Evolutionary conservation across 257 asterid species (phyloP).

Genomic region (Gentiana dahurica): DNA sequence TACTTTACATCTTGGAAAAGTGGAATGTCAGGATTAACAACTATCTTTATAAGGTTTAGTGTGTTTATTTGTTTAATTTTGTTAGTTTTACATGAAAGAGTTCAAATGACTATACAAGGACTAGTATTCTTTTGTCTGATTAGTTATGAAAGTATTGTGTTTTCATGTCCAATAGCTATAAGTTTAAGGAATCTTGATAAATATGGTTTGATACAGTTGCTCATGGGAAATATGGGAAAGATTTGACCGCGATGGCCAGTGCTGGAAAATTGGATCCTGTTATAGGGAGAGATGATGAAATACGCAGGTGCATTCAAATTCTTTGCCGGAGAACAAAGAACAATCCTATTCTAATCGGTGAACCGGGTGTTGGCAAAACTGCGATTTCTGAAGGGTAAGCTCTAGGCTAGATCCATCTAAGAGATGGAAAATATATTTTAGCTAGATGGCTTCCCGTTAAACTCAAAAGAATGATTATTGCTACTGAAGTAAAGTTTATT

Average conservation of each 20-base stretch:
- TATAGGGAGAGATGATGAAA: constrained; percentile 88
- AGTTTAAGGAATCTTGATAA: not conserved
- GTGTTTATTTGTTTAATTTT: no score
- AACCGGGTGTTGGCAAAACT: constrained; percentile 85
- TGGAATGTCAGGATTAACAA: no score
- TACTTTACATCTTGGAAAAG: no score
- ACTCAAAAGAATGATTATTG: not conserved
- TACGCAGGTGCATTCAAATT: constrained; percentile 82
- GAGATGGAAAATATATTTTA: not conserved
- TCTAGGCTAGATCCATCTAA: not conserved
- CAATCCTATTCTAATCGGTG: constrained; percentile 78
- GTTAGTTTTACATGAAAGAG: no score
- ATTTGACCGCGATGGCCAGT: constrained; percentile 79
- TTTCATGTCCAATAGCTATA: no score
- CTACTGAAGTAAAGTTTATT: no score
- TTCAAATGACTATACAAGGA: no score
- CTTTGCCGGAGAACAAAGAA: constrained; percentile 81
- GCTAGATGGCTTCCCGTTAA: no score
- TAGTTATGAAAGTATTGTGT: no score
- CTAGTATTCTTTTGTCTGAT: no score
- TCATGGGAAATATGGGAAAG: constrained; percentile 58
- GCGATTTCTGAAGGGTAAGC: constrained; percentile 92
- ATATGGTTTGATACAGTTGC: not conserved
- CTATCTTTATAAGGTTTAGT: no score
- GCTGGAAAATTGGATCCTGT: constrained; percentile 87